Conservation (phyloP, 108 stramenopile species). For the Stephanodiscus minutulus region DNA sequence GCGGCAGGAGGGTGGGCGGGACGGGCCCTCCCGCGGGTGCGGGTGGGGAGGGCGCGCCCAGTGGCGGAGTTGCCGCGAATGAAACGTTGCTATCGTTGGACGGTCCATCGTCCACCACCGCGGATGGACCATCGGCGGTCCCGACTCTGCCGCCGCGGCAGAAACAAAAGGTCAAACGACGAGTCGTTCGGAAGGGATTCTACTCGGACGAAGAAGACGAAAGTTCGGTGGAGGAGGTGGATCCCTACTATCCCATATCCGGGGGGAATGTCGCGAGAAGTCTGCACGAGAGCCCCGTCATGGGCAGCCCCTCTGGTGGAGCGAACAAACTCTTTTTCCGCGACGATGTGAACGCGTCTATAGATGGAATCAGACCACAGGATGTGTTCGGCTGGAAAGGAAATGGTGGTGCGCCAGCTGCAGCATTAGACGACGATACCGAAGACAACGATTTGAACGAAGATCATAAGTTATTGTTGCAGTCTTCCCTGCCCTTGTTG, state of each 20-base stretch:
- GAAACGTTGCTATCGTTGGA: constrained; percentile 15
- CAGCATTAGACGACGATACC: constrained; percentile 47
- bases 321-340: constrained; percentile 23
- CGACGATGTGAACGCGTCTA: constrained; percentile 34
- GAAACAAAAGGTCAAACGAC: constrained; percentile 64
- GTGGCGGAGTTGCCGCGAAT: background rate
- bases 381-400: background rate
- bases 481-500: constrained; percentile 87
- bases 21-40: background rate
- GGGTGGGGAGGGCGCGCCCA: constrained; percentile 1
- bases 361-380: constrained; percentile 10
- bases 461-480: constrained; percentile 90
- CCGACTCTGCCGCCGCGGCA: constrained; percentile 24
- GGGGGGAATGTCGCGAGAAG: constrained; percentile 40
- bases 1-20: constrained; percentile 29
- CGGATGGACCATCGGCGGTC: constrained; percentile 16
- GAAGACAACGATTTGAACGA: constrained; percentile 85
- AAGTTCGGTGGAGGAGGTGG: constrained; percentile 82
- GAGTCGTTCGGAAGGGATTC: constrained; percentile 92
- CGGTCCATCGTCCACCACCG: constrained; percentile 9
- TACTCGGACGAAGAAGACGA: constrained; percentile 98
- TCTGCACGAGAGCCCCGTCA: constrained; percentile 34
- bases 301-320: constrained; percentile 20
- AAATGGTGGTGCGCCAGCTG: constrained; percentile 16
- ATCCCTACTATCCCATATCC: constrained; percentile 19